phyloP scores from a whole-genome alignment of 1,284 basidiomycete species.

The Rhodotorula sp. region DNA sequence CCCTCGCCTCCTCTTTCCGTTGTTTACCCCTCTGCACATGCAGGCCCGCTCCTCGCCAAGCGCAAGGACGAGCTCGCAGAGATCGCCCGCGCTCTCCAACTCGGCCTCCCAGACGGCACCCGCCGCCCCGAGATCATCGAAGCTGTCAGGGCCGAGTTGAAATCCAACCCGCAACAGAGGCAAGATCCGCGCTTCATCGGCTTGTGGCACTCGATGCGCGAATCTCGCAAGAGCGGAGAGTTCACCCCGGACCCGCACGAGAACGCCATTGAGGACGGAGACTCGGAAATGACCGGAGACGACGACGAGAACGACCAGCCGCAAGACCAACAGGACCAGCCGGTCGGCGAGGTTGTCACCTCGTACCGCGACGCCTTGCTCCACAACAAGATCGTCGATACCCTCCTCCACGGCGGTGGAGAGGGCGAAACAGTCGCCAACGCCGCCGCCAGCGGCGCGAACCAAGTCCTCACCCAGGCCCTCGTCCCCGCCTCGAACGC shows the following conservation, averaged over 20 bases:
- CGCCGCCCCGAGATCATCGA: slow-evolving; percentile 22
- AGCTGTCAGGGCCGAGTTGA: slow-evolving; percentile 14
- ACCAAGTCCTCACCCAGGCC: slow-evolving; percentile 3
- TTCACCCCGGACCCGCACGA: slow-evolving; percentile 5
- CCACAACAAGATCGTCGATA: slow-evolving; percentile 23
- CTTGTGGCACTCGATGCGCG: slow-evolving; percentile 29
- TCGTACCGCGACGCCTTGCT: slow-evolving; percentile 19
- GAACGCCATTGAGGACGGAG: slow-evolving; percentile 6
- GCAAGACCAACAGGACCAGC: background rate
- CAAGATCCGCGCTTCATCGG: slow-evolving; percentile 17
- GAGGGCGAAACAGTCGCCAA: background rate
- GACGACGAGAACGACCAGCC: background rate
- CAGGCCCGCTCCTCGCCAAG: slow-evolving; percentile 7
- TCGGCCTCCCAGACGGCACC: background rate
- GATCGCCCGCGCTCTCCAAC: slow-evolving; percentile 6
- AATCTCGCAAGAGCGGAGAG: slow-evolving; percentile 7
- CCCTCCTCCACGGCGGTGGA: slow-evolving; percentile 19
- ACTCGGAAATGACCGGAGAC: background rate
- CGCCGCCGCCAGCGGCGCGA: background rate
- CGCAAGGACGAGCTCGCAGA: slow-evolving; percentile 17
- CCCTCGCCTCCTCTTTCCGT: background rate
- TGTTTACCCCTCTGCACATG: background rate
- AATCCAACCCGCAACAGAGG: background rate
- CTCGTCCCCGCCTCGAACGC: slow-evolving; percentile 12
- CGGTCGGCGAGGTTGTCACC: background rate